Evolutionary conservation across 805 yeast genomes (phyloP).

Genomic region (Wickerhamiella sergipiensis): DNA sequence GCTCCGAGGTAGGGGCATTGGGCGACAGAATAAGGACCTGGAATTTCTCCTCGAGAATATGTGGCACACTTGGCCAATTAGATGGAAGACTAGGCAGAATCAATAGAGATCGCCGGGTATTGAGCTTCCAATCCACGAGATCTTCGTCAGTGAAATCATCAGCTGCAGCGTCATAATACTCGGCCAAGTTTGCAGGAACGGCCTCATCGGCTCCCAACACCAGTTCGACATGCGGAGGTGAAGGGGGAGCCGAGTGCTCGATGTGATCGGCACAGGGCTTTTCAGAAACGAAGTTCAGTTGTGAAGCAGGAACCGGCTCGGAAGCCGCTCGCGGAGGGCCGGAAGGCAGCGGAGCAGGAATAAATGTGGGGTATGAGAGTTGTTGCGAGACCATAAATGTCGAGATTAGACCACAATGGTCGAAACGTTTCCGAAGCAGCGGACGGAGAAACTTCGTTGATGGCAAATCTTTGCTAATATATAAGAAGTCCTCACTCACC

Average conservation of each 20-base stretch:
- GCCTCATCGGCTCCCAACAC: neutral
- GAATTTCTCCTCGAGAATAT: slow-evolving; percentile 25
- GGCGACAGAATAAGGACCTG: slow-evolving; percentile 40
- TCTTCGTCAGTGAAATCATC: slow-evolving; percentile 33
- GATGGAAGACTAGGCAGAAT: slow-evolving; percentile 30
- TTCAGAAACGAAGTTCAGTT: neutral
- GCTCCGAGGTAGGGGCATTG: slow-evolving; percentile 23
- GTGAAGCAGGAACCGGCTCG: neutral
- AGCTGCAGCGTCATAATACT: neutral
- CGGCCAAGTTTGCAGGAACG: neutral
- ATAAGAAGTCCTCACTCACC: neutral
- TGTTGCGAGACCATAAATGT: neutral
- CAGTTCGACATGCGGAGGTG: neutral
- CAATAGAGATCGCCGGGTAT: slow-evolving; percentile 52
- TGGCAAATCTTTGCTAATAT: neutral
- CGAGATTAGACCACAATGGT: neutral
- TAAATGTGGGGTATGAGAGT: neutral
- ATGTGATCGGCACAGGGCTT: neutral
- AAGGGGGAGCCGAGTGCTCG: neutral
- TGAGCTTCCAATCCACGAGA: slow-evolving; percentile 55
- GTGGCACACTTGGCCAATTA: neutral
- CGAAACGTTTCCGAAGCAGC: neutral
- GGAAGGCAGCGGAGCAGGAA: neutral
- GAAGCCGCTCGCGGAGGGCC: neutral
- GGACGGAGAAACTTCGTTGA: neutral